These are phyloP conservation scores for Blumeria graminis DNA, from an alignment of 2,329 filamentous ascomycete species.

Conservation along the genomic window DNA sequence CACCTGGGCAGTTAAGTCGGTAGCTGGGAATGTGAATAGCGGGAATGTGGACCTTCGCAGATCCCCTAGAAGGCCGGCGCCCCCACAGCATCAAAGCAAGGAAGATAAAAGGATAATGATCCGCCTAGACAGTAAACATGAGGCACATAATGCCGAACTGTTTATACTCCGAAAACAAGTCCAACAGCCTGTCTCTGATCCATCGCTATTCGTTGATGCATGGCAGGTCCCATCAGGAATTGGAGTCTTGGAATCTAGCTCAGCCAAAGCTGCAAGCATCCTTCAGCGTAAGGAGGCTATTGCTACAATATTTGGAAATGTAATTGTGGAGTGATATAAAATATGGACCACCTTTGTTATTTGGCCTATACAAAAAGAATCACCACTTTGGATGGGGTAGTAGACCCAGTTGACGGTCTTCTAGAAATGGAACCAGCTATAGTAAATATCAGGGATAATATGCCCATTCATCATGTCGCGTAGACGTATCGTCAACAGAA, in stretches of 20 bases:
- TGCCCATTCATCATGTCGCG: neutral
- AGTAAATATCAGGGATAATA: neutral
- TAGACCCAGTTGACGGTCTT: neutral
- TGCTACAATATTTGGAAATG: neutral
- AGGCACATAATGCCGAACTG: neutral
- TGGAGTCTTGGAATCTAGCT: neutral
- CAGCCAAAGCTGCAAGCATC: neutral
- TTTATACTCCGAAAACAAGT: neutral
- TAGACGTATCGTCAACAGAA: neutral
- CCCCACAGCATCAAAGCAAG: neutral
- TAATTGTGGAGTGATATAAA: neutral
- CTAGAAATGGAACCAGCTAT: neutral
- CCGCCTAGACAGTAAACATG: neutral
- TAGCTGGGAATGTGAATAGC: neutral
- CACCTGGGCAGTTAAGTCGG: neutral
- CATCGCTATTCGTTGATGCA: neutral
- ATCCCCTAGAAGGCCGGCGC: neutral
- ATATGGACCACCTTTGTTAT: neutral
- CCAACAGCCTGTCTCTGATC: neutral
- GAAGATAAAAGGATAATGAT: neutral
- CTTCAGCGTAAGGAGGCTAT: neutral
- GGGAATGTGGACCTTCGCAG: neutral
- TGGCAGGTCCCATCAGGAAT: conserved; percentile 1
- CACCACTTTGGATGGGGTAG: neutral
- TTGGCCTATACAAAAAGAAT: neutral